Base-by-base conservation (phyloP, 371 early-diverging fungal genomes). In the Polyrhizophydium stewartii region DNA sequence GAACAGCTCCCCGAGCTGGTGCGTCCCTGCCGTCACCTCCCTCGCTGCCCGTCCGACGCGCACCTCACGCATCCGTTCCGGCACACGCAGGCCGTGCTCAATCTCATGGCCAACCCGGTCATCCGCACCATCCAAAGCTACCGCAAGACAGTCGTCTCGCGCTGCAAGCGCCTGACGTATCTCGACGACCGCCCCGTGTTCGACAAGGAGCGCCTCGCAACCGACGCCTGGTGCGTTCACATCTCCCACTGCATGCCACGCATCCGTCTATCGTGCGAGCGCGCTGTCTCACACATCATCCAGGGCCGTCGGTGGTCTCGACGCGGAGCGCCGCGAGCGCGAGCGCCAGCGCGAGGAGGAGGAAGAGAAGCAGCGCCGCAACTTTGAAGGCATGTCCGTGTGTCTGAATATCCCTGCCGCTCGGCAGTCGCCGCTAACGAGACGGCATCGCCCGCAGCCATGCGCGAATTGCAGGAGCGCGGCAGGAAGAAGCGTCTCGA, bases 181-280 rank as follows among this genome's bases (percentile, higher is more conserved):
- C 60, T 83, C 21, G 81, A 83, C 59, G 83, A 83, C 56, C 69
- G 82, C 1, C 83, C 83, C 9, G 78, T 83, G 16, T 78, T 75
- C 51, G 79, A 79, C 37, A 79, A 76, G 21, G 83, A 83, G 62
- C 50, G 83, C 9, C 60, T 70, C 13, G 61, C 67, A 0, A 64
- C 66, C 24, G 79, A 81, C 32, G 83, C 83, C 3, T 83, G 81
- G 81, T 78, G 64, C 1, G 64, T 38, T 10, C 31, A 16, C 52
- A 3, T 52, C 35, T 35, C 35, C 7, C 35, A 7, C 7, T 13
- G 3, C 35, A 35, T 13, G 35, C 35, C 13, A 13, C 3, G 7
- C 35, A 13, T 35, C 35, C 35, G 13, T 33, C 27, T 33, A 27
- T 27, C 27, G 43, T 43, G n/a, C 3, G 43, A 5, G 19, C 32